Percentiles rank a stretch among this genome's conserved stretches.
Conservation (phyloP, 2,329 filamentous ascomycete genomes). For the Penicillium sp. region DNA sequence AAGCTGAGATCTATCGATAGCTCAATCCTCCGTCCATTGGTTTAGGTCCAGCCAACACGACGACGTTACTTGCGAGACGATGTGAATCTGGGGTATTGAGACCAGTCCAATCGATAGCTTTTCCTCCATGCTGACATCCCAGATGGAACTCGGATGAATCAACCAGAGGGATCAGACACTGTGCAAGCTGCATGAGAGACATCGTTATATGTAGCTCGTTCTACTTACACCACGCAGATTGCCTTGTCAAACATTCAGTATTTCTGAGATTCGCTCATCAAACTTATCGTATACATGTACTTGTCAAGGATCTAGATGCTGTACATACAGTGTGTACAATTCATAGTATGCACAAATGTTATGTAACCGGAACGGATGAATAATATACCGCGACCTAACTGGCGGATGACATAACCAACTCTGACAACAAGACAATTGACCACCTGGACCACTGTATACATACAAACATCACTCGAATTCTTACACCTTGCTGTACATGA, state of each 20-base stretch:
- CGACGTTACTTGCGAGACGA: neutral
- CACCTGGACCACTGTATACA: neutral
- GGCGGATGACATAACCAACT: slow-evolving; percentile 21
- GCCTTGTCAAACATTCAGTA: neutral
- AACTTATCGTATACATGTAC: neutral
- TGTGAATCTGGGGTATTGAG: neutral
- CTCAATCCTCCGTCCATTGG: neutral
- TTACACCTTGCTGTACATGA: slow-evolving; percentile 15
- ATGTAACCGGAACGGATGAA: slow-evolving; percentile 11
- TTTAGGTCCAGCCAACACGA: neutral
- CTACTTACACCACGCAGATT: neutral
- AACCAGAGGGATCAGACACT: slow-evolving; percentile 6
- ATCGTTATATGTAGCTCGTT: neutral
- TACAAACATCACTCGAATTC: neutral
- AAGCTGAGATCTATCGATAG: neutral
- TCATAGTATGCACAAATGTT: neutral
- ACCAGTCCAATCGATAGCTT: neutral
- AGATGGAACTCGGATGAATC: neutral
- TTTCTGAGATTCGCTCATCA: neutral
- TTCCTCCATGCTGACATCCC: neutral
- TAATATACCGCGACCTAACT: slow-evolving; percentile 11
- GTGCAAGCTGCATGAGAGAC: neutral
- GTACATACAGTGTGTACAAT: neutral
- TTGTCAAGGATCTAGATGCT: neutral
- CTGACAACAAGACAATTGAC: slow-evolving; percentile 3